phyloP scores from a whole-genome alignment of 768 basidiomycete species.

The Kwoniella sp. region DNA sequence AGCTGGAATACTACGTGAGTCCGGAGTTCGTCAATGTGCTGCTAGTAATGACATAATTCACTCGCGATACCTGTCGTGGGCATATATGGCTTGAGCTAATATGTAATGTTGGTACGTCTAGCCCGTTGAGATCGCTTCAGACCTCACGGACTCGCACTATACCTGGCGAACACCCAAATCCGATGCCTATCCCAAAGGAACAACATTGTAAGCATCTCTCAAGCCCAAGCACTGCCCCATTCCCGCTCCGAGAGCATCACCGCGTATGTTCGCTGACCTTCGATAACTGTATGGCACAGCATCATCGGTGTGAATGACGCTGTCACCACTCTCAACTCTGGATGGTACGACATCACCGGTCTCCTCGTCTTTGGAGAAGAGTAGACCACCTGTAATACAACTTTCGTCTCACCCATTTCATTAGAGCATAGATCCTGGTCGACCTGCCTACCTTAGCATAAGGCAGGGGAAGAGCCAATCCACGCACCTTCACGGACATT shows the following conservation, averaged over 20 bases:
- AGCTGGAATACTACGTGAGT: slow-evolving; percentile 29
- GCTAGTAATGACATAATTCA: too few species aligned
- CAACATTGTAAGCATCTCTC: slow-evolving; percentile 24
- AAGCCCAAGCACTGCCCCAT: too few species aligned
- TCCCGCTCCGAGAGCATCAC: too few species aligned
- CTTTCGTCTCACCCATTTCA: background rate
- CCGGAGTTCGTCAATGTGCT: too few species aligned
- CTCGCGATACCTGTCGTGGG: too few species aligned
- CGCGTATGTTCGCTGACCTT: slow-evolving; percentile 5
- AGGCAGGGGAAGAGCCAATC: too few species aligned
- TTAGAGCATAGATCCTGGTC: background rate
- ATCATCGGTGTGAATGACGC: slow-evolving; percentile 29
- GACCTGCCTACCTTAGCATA: background rate
- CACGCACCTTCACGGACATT: too few species aligned
- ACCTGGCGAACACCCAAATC: slow-evolving; percentile 24
- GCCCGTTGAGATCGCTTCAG: slow-evolving; percentile 25
- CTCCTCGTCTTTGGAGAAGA: slow-evolving; percentile 14
- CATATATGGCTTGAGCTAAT: too few species aligned
- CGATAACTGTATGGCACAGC: background rate
- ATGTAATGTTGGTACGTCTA: too few species aligned
- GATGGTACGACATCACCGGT: slow-evolving; percentile 27
- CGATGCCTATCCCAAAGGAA: slow-evolving; percentile 19
- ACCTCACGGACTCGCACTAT: background rate
- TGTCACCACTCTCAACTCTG: slow-evolving; percentile 12
- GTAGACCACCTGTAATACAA: background rate